Base-by-base conservation (phyloP, 129 eudicot species). In the Chrysanthemum makinoi region DNA sequence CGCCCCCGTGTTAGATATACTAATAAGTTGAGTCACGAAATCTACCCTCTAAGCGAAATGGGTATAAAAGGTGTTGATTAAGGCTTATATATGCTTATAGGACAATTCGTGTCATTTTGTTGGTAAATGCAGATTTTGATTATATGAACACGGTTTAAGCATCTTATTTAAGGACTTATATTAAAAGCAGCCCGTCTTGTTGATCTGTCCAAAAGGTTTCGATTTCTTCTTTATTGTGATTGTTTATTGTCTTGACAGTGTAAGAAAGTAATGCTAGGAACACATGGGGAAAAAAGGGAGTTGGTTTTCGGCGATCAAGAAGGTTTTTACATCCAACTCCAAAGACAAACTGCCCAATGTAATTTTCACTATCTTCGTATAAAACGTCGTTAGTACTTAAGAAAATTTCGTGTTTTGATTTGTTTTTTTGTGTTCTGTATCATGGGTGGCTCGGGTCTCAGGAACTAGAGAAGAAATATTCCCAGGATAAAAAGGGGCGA, bases 241-340 rank as follows among this genome's bases (percentile, higher is more conserved):
- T 15, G 39, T 72, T 63, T 30, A 61, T n/a, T 28, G 61, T 44
- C 1, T 69, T 35, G 70, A 11, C 82, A 75, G 86, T 83, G 63
- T 65, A 30, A 50, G 66, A 83, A 16, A 85, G 91, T 79, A 81
- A 89, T 93, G 98, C 84, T 83, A 68, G 84, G 75, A 71, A 82
- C 78, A 86, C 47, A 73, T 84, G 89, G 99, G 97, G 60, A 95
- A 82, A 87, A 95, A 90, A 84, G 97, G 97, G 73, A 84, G 88
- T 84, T 90, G 99, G 99, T 84, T 95, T 90, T 82, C 99, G 56
- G 97, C 97, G 68, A 90, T 95, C 82, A 95, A 90, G 82, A 80
- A 69, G 91, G 99, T 83, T 73, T 95, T 95, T 65, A 65, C 79
- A 48, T 82, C 89, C 83, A 83, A 72, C 81, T 86, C 96, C 49